Evolutionary conservation across 257 asterid species (phyloP), one percentile per base, ranked within the genome.

Genomic region (Apocynum venetum): DNA sequence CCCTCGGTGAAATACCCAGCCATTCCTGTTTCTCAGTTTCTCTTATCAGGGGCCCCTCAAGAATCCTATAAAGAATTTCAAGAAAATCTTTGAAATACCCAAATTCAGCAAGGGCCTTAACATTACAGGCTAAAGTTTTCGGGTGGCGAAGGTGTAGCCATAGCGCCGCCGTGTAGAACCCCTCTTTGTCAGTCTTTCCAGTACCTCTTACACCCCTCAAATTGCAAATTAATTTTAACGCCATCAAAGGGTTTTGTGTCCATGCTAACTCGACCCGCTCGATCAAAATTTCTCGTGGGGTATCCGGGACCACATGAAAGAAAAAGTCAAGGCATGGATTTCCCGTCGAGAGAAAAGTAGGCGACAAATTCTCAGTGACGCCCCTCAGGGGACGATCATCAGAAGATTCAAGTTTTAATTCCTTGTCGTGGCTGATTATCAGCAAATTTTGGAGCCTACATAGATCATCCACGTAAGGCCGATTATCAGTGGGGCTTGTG

Each of bases 251-350:
- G 73, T 77, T 36, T 19, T 25, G 79, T 2, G 63, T 74, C 86
- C 86, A 83, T 13, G 86, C 78, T 17, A 73, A 60, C 17, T 80
- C 49, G 53, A 74, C 43, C 53, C 73, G 65, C 71, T 51, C 31
- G 46, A 76, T 1, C 4, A 80, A 70, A 41, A 60, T 40, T 41
- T 73, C 64, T 4, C 80, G 71, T 19, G 79, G 77, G 7, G 84
- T 80, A 13, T 80, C 59, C 2, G 86, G 86, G 10, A 83, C 84
- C 36, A 77, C 65, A 36, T 83, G 84, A 49, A 83, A 76, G 43
- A 80, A 77, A 76, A 91, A 86, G 77, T 90, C 95, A 75, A 90
- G 73, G 60, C 91, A 87, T 0, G 90, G 87, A 5, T 89, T 87
- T 0, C 87, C 85, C 6, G 90, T 56, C 19, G 93, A 82, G 31